Evolutionary conservation across 495 filamentous ascomycete species (phyloP).

Genomic region (Saxophila tyrrhenica): DNA sequence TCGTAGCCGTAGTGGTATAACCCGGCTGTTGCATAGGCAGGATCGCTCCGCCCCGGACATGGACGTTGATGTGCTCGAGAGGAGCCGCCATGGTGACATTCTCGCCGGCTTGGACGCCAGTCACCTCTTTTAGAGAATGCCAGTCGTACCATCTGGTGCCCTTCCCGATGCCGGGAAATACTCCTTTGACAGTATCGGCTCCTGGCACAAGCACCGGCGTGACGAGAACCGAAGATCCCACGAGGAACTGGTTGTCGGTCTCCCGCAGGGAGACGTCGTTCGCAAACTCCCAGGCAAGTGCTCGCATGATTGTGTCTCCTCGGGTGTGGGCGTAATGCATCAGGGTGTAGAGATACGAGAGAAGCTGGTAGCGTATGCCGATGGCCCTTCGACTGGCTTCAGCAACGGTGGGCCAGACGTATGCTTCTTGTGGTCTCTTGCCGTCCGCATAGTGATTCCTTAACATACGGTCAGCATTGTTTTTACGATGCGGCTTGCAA

Average conservation of each 20-base stretch:
- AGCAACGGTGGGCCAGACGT: conserved; percentile 58
- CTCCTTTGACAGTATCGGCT: conserved; percentile 54
- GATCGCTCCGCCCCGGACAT: conserved; percentile 57
- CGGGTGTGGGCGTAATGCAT: conserved; percentile 57
- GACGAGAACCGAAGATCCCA: conserved; percentile 60
- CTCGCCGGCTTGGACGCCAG: conserved; percentile 40
- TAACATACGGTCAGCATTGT: no score
- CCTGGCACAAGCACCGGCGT: conserved; percentile 60
- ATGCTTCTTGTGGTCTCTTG: conserved; percentile 62
- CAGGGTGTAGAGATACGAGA: conserved; percentile 76
- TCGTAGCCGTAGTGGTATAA: conserved; percentile 53
- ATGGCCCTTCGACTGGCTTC: conserved; percentile 58
- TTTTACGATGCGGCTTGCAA: no score
- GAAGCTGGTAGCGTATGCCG: conserved; percentile 58
- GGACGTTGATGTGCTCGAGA: conserved; percentile 69
- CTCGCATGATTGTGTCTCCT: conserved; percentile 69
- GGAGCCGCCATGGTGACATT: conserved; percentile 67
- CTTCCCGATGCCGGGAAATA: conserved; percentile 60
- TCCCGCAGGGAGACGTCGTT: conserved; percentile 57
- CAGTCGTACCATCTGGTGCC: conserved; percentile 72
- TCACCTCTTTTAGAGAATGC: conserved; percentile 51
- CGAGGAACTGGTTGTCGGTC: conserved; percentile 65
- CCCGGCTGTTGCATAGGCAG: conserved; percentile 61
- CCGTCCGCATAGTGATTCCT: conserved; percentile 65
- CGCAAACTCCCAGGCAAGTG: conserved; percentile 75